These are phyloP conservation scores for Byssoonygena ceratinophila DNA, from an alignment of 2,329 filamentous ascomycete genomes.

Conservation along the genomic window DNA sequence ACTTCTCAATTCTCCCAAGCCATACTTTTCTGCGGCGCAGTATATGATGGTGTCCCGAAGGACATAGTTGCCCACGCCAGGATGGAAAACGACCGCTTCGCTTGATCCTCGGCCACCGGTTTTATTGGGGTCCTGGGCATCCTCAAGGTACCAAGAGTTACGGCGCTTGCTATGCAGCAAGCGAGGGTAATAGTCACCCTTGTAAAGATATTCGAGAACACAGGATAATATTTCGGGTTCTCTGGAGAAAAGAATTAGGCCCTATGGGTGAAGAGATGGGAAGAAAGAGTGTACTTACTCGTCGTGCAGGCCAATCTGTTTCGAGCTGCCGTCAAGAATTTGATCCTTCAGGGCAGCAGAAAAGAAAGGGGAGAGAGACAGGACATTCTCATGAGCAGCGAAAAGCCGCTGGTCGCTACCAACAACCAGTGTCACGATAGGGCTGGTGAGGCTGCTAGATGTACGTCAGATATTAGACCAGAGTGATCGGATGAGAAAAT, in stretches of 20 bases:
- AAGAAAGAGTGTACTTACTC: slow-evolving; percentile 32
- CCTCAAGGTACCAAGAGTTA: slow-evolving; percentile 84
- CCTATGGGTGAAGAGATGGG: not conserved
- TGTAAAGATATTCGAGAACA: slow-evolving; percentile 93
- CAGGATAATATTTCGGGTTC: slow-evolving; percentile 90
- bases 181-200: slow-evolving; percentile 88
- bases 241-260: slow-evolving; percentile 44
- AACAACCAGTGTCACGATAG: slow-evolving; percentile 79
- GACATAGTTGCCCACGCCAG: slow-evolving; percentile 62
- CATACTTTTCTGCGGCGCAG: slow-evolving; percentile 83
- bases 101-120: slow-evolving; percentile 51
- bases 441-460: slow-evolving; percentile 46
- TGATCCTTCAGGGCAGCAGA: slow-evolving; percentile 58
- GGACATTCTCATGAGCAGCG: slow-evolving; percentile 87
- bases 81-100: slow-evolving; percentile 68
- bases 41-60: slow-evolving; percentile 91
- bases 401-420: slow-evolving; percentile 79
- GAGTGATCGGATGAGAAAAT: not conserved
- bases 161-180: slow-evolving; percentile 76
- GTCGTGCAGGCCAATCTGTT: slow-evolving; percentile 66
- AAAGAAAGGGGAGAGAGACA: slow-evolving; percentile 78
- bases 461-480: slow-evolving; percentile 16
- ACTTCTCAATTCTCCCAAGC: slow-evolving; percentile 82
- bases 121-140: slow-evolving; percentile 47
- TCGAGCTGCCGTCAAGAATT: slow-evolving; percentile 58